These are phyloP conservation scores for Haplographium delicatum DNA, from an alignment of 495 filamentous ascomycete genomes.

Conservation along the genomic window DNA sequence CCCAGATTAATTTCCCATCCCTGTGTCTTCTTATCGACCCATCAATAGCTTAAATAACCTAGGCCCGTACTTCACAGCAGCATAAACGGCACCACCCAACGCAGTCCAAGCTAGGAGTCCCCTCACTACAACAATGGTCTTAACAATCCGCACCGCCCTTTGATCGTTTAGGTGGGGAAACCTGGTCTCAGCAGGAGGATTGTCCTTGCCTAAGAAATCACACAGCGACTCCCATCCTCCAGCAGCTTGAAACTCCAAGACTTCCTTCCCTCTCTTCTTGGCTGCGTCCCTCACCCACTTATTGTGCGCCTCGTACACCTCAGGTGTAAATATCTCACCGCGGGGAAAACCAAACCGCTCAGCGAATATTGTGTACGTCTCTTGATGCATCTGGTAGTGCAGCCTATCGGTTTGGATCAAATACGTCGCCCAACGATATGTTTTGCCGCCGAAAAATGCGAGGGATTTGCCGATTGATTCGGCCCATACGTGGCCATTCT, in stretches of 20 bases:
- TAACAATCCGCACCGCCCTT: not conserved
- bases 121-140: not conserved
- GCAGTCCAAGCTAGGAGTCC: not conserved
- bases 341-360: not conserved
- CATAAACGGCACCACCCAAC: not conserved
- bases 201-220: not conserved
- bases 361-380: not conserved
- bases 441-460: slow-evolving; percentile 19
- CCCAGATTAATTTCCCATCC: too few species aligned
- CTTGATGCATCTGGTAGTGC: not conserved
- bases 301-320: not conserved
- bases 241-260: not conserved
- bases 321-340: not conserved
- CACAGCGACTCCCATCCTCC: not conserved
- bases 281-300: slow-evolving; percentile 1
- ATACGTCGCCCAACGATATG: not conserved
- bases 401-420: not conserved
- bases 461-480: slow-evolving; percentile 12
- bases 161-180: not conserved
- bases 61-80: too few species aligned
- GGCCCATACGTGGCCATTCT: slow-evolving; percentile 8
- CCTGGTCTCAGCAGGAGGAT: not conserved
- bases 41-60: too few species aligned
- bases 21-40: too few species aligned
- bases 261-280: not conserved